Evolutionary conservation across 164 flowering plant genomes (phyloP), one percentile per base, ranked within the genome.

Genomic region (Kalanchoe fedtschenkoi): DNA sequence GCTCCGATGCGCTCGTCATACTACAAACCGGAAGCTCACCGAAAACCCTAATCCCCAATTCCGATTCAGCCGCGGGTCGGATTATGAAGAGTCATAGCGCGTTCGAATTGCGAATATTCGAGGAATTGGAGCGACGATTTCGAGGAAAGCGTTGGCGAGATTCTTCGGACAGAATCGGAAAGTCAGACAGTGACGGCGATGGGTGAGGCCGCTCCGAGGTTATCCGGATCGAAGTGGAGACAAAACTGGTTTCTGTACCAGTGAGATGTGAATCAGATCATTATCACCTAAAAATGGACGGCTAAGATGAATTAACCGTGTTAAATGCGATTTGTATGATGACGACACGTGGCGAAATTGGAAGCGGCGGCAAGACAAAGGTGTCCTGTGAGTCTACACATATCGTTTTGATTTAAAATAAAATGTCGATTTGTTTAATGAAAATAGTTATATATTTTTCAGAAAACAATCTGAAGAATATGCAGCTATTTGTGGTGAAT

Each of bases 1-100:
- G 70, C 81, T 80, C 87, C 72, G 82, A 80, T 9, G 81, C 87
- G 78, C 81, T 82, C 82, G 87, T 78, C 83, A 82, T 82, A 60
- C 87, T 74, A 65, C 15, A n/a, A 34, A 34, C 17, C 10, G 29
- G 1, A 17, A 28, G 2, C 26, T 17, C 34, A 34, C 33, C 6
- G 34, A 3, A 22, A 24, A 32, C 32, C n/a, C 15, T 13, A 39
- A n/a, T n/a, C n/a, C n/a, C n/a, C n/a, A 17, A 9, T 58, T 34
- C 10, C 37, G 26, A 32, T 13, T 57, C n/a, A 28, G 32, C 24
- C 2, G 6, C 6, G 3, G 13, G 17, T 19, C 22, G 22, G 24
- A 9, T 47, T 1, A 7, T 22, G 28, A 22, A 10, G 13, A 22
- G 3, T 47, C 10, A 21, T 47, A 47, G 8, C 21, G 10, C 28